phyloP scores from a whole-genome alignment of 148 eudicot species.

The Chenopodium berlandieri region DNA sequence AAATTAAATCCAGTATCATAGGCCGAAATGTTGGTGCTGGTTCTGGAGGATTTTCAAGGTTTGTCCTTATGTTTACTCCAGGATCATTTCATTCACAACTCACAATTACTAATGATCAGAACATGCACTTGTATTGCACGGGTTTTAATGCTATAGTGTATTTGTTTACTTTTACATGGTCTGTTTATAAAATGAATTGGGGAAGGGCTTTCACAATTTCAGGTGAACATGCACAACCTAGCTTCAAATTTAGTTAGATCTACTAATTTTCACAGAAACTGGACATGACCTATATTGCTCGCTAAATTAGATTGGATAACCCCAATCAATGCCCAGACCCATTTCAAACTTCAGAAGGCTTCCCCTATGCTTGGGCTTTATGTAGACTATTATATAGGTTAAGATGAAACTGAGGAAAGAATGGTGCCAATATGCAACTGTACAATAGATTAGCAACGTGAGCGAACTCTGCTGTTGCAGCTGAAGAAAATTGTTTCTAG shows the following conservation, averaged over 20 bases:
- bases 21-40: slow-evolving; percentile 96
- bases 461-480: neutral
- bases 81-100: neutral
- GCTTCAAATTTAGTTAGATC: neutral
- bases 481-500: neutral
- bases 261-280: neutral
- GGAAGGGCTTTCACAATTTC: neutral
- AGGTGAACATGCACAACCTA: neutral
- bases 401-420: too few species aligned
- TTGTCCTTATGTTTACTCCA: neutral
- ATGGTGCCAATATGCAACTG: too few species aligned
- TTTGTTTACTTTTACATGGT: neutral
- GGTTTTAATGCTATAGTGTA: neutral
- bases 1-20: slow-evolving; percentile 66
- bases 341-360: neutral
- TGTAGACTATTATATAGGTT: too few species aligned
- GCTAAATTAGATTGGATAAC: neutral
- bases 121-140: neutral
- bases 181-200: neutral
- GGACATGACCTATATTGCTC: neutral
- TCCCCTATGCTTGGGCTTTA: neutral
- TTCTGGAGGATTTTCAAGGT: slow-evolving; percentile 99
- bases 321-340: neutral
- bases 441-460: neutral
- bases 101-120: neutral